Evolutionary conservation across 345 rosid genomes (phyloP), one percentile per base, ranked within the genome.

Genomic region (Euphorbia tirucalli): DNA sequence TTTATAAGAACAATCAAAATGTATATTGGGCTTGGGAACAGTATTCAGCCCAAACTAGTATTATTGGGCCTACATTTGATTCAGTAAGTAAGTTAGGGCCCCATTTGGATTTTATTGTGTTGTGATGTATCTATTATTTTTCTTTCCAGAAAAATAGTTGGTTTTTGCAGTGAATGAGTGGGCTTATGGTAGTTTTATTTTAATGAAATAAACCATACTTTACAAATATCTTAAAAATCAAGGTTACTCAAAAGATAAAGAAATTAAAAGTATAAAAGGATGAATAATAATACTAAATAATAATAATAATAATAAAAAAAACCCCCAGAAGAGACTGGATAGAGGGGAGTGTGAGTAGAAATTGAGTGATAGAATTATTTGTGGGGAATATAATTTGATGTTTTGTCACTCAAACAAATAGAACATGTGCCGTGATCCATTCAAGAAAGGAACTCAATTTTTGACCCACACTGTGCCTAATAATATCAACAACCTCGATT

Each of bases 401-500:
- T 65, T 63, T 64, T 14, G 41, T 44, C 57, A 46, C 56, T 65
- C 69, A 43, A 44, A 43, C 11, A 1, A 41, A 41, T 10, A 3
- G 5, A 11, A 65, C 69, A 65, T 44, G 69, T 65, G 69, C 35
- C 55, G 49, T 14, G 69, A 46, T 15, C 56, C 54, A 65, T 24
- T 65, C 37, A 9, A 46, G 39, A 48, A 65, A 24, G 69, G 56
- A 46, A 46, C 52, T 46, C 52, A 46, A 44, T 13, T 46, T 46
- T 46, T 11, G 52, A 19, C 22, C 39, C 69, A 44, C 56, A 0
- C 8, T 65, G 37, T 46, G 49, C 56, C 37, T 46, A 65, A 65
- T 65, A 52, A 65, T 65, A 65, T 65, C 57, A 65, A 65, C 69
- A 44, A 46, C 69, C 57, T 65, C 35, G 59, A 66, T 66, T 48